phyloP scores from a whole-genome alignment of 2,329 filamentous ascomycete genomes.

The Penicillium sp. region DNA sequence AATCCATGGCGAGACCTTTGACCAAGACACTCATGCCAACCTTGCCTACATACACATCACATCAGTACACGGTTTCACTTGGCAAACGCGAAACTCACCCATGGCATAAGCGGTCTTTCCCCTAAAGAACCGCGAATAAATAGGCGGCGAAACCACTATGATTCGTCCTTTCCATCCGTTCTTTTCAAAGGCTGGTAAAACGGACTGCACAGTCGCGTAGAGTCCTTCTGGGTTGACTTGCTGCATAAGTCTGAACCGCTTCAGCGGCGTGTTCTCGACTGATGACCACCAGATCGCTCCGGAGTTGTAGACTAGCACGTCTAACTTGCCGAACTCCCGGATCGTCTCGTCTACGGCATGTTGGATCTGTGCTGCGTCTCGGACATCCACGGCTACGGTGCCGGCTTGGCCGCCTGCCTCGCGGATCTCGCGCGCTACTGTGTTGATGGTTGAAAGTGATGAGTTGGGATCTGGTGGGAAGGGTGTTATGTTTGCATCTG shows the following conservation, averaged over 20 bases:
- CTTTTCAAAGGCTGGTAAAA: constrained; percentile 65
- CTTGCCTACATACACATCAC: constrained; percentile 54
- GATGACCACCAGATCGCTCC: constrained; percentile 85
- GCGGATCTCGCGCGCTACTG: constrained; percentile 72
- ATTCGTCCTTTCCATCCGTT: constrained; percentile 62
- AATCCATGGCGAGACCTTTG: constrained; percentile 81
- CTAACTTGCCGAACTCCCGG: constrained; percentile 62
- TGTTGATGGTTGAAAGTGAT: constrained; percentile 72
- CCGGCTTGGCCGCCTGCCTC: constrained; percentile 64
- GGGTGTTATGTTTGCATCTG: constrained; percentile 58
- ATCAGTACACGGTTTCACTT: neutral
- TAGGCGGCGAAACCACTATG: constrained; percentile 78
- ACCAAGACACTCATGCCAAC: constrained; percentile 80
- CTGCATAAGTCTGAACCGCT: constrained; percentile 79
- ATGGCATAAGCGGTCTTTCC: constrained; percentile 84
- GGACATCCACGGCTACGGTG: constrained; percentile 70
- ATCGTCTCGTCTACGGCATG: constrained; percentile 61
- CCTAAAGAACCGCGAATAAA: constrained; percentile 81
- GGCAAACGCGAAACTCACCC: constrained; percentile 35
- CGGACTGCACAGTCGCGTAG: constrained; percentile 70
- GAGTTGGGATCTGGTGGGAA: constrained; percentile 81
- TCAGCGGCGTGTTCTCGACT: constrained; percentile 70
- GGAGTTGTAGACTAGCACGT: constrained; percentile 78
- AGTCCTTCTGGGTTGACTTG: constrained; percentile 73
- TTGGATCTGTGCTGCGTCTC: constrained; percentile 63